Base-by-base conservation (phyloP, 768 basidiomycete genomes). In the Suillus lakei region DNA sequence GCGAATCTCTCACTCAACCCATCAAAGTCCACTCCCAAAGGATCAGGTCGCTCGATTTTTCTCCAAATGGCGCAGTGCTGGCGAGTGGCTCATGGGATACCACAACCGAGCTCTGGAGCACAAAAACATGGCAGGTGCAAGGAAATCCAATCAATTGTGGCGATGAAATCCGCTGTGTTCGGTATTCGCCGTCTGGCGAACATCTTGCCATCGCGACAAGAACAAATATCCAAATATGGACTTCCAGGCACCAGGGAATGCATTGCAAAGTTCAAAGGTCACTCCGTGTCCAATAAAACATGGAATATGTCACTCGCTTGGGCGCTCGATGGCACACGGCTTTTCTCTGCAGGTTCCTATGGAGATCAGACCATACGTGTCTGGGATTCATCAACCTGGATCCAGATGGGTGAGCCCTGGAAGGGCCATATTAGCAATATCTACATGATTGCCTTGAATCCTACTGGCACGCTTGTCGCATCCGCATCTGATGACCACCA, bases 291-390 rank as follows among this genome's bases (percentile, higher is more conserved):
- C 12, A 10, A n/a, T 4, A 23, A 13, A 26, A 18, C 51, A 30
- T 30, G 16, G 8, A 53, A 51, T 28, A 0, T 0, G 0, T 5
- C 51, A 53, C 51, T 53, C 28, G 28, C 2, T 16, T 53, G 51
- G 51, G 21, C 18, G 51, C 51, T 1, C 16, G 51, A 53, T 30
- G 51, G 51, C 8, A 53, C 18, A 30, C 51, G 28, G 51, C 51
- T 53, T 30, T 2, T 53, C 28, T 50, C 48, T 0, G 1, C 15
- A 6, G 48, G 48, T 16, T 0, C 0, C 7, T 0, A 7, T 1
- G 0, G 0, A 5, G 48, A 50, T 16, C 23, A 23, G 3, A n/a
- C 13, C n/a, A 23, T 55, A 55, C 34, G 34, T 13, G 34, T 15
- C 5, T 55, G 54, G 54, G 54, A 55, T 55, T 4, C 54, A 15